Base-by-base conservation (phyloP, 306 rosid genomes). In the Cicer pinnatifidum region DNA sequence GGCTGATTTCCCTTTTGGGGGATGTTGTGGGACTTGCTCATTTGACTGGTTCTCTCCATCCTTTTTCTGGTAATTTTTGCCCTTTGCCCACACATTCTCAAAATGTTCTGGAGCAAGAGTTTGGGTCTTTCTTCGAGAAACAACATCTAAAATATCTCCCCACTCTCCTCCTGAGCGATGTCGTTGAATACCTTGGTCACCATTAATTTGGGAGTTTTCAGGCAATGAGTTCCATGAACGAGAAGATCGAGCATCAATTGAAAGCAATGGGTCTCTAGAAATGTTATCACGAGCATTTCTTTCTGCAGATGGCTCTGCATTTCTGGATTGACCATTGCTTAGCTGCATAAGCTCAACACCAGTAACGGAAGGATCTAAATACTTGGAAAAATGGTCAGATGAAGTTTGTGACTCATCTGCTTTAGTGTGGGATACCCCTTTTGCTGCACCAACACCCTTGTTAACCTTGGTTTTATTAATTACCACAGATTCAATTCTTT, bases 51-150 rank as follows among this genome's bases (percentile, higher is more conserved):
- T 85, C 58, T 85, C 88, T 5, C 79, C 90, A 69, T 75, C 96
- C 74, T 51, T 91, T 75, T 65, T 85, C 85, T 60, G 81, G 83
- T 90, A 91, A 83, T 91, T 76, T 83, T 83, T 90, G 62, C 97
- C 99, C 74, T 90, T 95, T 12, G 97, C 75, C 99, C 99, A 95
- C 86, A 91, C 70, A 81, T 91, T 95, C 59, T 95, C 97, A 72
- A 95, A 85, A 83, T 95, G 88, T 80, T 95, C 99, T 11, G 99
- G 99, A 82, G 99, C 96, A 84, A 95, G 89, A 75, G 96, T 91
- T 81, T 84, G 86, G 66, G 87, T 86, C 89, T 95, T 91, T 82
- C 99, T 88, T 59, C 81, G 88, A 81, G 99, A 91, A 48, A 95
- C 51, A 53, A 82, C 79, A 80, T 95, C 99, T 78, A 95, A 81